Conservation (phyloP, 2,329 filamentous ascomycete species). For the Macroventuria anomochaeta region DNA sequence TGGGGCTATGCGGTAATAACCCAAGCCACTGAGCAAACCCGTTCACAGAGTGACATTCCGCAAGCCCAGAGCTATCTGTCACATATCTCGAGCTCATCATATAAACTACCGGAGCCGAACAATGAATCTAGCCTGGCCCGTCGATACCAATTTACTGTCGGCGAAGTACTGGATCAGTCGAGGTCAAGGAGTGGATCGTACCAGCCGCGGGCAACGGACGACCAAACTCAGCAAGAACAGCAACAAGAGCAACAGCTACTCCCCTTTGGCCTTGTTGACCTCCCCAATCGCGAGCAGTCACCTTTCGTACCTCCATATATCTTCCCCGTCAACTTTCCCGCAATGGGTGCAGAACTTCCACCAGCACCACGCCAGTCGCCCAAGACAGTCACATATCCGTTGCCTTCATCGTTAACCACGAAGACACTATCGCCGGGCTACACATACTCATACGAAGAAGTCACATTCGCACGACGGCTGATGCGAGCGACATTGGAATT, state of each 20-base stretch:
- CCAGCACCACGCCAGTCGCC: neutral
- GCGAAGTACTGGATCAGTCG: conserved; percentile 32
- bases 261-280: conserved; percentile 42
- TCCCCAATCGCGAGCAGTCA: conserved; percentile 28
- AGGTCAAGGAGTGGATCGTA: conserved; percentile 8
- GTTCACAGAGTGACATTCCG: conserved; percentile 6
- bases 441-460: conserved; percentile 68
- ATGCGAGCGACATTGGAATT: conserved; percentile 70
- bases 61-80: conserved; percentile 23
- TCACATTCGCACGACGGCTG: conserved; percentile 72
- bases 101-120: conserved; percentile 5
- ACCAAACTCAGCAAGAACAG: neutral
- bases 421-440: conserved; percentile 48
- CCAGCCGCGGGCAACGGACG: neutral
- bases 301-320: conserved; percentile 29
- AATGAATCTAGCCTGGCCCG: conserved; percentile 21
- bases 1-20: conserved; percentile 27
- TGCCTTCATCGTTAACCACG: conserved; percentile 31
- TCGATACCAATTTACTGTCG: conserved; percentile 23
- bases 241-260: conserved; percentile 20
- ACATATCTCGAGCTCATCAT: conserved; percentile 16
- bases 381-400: conserved; percentile 1
- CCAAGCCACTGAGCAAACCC: neutral
- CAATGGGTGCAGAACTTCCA: conserved; percentile 23
- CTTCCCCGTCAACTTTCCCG: conserved; percentile 33